Evolutionary conservation across 2,329 filamentous ascomycete genomes (phyloP), one percentile per base, ranked within the genome.

Genomic region (Ophiostoma quercus): DNA sequence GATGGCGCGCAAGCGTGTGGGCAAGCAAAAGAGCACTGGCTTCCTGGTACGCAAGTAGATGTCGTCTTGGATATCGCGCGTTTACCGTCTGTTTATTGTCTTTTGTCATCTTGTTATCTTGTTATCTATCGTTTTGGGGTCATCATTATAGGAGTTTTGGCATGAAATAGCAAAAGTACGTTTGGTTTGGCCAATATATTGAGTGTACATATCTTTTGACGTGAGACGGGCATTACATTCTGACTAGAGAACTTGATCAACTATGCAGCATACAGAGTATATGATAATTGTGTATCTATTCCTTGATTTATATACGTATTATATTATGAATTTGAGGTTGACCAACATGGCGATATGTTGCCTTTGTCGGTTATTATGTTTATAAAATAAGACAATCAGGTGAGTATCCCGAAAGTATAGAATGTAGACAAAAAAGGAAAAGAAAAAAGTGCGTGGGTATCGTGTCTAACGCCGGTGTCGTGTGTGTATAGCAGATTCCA

Each of bases 1-100:
- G 39, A 73, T 87, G 71, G 78, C 75, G 74, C 81, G 86, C 73
- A 79, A 79, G 51, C 79, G 84, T 68, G 29, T 63, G 2, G 73
- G 76, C 32, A 75, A 75, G 6, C 77, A 79, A 19, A 78, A 78
- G 65, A 78, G 75, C 71, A 79, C 79, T 70, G 82, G 83, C 0
- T 86, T 86, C 74, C 79, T 86, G 14, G 62, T 65, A 22, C 78
- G 74, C 73, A 76, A 72, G 71, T 76, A 62, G 54, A 47, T 19
- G 47, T 51, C 51, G 25, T 57, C 4, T 12, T 3, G 3, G 16
- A 8, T 57, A 16, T 57, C 12, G n/a, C 5, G 22, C 51, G 16
- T 25, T 57, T 25, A n/a, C 14, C 37, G 60, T 37, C 6, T 63
- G 29, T 63, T 37, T 63, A 14, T 32, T 60, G n/a, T 57, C n/a